Percentiles rank a stretch among this genome's conserved stretches.
phyloP scores from a whole-genome alignment of 148 eudicot genomes.

The Rhododendron griersonianum region DNA sequence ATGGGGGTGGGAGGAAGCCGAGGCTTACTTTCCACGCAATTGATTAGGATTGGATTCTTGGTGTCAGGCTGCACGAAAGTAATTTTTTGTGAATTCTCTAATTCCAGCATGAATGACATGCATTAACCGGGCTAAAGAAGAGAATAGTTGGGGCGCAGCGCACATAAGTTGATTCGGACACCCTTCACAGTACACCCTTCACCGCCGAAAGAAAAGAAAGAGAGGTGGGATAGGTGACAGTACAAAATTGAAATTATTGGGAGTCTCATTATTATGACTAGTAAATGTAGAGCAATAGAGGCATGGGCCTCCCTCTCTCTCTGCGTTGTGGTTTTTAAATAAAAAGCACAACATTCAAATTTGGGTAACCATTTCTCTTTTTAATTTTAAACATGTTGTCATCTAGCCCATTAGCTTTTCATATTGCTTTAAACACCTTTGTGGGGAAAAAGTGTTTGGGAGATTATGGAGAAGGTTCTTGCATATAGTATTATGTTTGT shows the following conservation, averaged over 20 bases:
- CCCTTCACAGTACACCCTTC: accelerated
- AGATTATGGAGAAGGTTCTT: conserved; percentile 10
- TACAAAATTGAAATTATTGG: neutral
- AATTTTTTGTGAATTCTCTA: neutral
- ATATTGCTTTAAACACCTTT: conserved; percentile 4
- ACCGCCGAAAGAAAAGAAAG: neutral
- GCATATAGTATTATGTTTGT: neutral
- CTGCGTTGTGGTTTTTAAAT: neutral
- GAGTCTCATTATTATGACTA: conserved; percentile 4
- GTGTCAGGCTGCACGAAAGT: accelerated
- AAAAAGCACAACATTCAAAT: neutral
- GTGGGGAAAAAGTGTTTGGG: neutral
- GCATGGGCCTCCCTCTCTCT: neutral
- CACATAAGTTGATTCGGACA: neutral
- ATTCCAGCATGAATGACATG: no score
- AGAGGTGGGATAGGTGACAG: neutral
- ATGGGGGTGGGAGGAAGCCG: no score
- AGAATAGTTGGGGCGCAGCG: neutral
- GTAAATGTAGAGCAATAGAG: neutral
- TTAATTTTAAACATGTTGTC: neutral
- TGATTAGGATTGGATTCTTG: neutral
- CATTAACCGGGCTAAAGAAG: neutral
- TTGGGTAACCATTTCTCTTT: neutral
- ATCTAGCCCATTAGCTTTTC: neutral
- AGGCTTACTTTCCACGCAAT: neutral